A percentile compares a stretch with the other conserved stretches of the same genome.
Conservation (phyloP, 768 basidiomycete genomes). For the Collybiopsis confluens region DNA sequence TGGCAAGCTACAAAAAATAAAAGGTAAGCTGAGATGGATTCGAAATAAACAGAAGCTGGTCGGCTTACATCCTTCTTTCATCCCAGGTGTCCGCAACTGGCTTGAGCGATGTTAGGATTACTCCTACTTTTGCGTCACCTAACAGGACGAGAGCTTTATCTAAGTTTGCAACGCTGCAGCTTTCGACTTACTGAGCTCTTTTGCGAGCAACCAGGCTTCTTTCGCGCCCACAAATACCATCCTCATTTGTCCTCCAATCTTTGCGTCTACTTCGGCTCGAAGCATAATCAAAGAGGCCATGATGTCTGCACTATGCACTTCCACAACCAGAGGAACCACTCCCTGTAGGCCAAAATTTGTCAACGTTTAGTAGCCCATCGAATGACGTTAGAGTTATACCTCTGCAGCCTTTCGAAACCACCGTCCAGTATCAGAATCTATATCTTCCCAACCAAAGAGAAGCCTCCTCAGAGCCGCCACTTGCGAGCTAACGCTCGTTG, state of each 20-base stretch:
- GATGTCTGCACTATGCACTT: constrained; percentile 65
- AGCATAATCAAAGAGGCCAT: constrained; percentile 68
- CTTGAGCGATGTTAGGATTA: constrained; percentile 51
- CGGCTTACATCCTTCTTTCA: constrained; percentile 53
- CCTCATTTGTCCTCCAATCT: constrained; percentile 51
- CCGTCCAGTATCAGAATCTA: constrained; percentile 41
- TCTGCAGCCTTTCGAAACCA: constrained; percentile 58
- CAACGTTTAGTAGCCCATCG: too few species aligned
- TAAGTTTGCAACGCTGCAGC: background rate
- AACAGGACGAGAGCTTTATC: background rate
- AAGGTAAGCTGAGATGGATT: too few species aligned
- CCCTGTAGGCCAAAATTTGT: constrained; percentile 34
- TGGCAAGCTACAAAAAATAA: constrained; percentile 44
- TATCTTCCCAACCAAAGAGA: constrained; percentile 49
- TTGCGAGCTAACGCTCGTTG: constrained; percentile 60
- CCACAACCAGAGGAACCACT: constrained; percentile 60
- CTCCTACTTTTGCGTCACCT: constrained; percentile 47
- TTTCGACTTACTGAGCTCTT: constrained; percentile 48
- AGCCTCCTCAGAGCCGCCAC: constrained; percentile 60
- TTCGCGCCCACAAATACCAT: constrained; percentile 60
- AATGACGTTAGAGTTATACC: constrained; percentile 24
- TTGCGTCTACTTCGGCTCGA: constrained; percentile 62
- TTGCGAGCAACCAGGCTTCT: constrained; percentile 64
- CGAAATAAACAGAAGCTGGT: too few species aligned
- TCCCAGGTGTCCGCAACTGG: constrained; percentile 78